phyloP scores from a whole-genome alignment of 306 rosid species.

The Trifolium subterraneum region DNA sequence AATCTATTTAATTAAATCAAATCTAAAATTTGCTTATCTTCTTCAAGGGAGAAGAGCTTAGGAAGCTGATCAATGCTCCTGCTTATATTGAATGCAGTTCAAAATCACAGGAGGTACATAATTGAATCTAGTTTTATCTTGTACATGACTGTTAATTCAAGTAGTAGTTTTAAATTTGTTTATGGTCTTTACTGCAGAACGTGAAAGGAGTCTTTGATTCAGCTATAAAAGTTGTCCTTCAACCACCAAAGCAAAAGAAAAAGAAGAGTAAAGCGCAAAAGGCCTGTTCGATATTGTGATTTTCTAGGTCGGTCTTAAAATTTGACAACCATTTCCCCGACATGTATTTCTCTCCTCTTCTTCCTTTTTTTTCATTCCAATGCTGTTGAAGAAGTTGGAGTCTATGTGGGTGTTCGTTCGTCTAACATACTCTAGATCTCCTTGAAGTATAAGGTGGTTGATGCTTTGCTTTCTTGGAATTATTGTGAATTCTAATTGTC shows the following conservation, averaged over 20 bases:
- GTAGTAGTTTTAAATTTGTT: slow-evolving; percentile 16
- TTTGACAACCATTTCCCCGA: slow-evolving; percentile 52
- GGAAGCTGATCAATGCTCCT: slow-evolving; percentile 91
- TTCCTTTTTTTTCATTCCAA: slow-evolving; percentile 47
- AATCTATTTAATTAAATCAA: neutral
- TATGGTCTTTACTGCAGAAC: slow-evolving; percentile 59
- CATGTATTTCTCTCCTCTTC: slow-evolving; percentile 54
- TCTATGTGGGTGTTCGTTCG: slow-evolving; percentile 52
- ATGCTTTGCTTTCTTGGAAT: slow-evolving; percentile 54
- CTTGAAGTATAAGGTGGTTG: slow-evolving; percentile 68
- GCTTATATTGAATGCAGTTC: slow-evolving; percentile 98
- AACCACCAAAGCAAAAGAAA: slow-evolving; percentile 99
- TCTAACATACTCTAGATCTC: slow-evolving; percentile 59
- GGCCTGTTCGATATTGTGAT: slow-evolving; percentile 98
- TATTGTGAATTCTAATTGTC: slow-evolving; percentile 65
- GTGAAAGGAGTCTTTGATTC: slow-evolving; percentile 96
- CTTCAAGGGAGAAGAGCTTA: slow-evolving; percentile 94
- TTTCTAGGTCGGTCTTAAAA: slow-evolving; percentile 52
- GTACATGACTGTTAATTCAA: neutral
- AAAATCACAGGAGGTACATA: slow-evolving; percentile 82
- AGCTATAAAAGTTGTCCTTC: slow-evolving; percentile 98
- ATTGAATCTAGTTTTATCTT: neutral
- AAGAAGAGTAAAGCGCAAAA: slow-evolving; percentile 91
- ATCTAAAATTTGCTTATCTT: slow-evolving; percentile 29
- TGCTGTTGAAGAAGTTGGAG: slow-evolving; percentile 67